phyloP scores from a whole-genome alignment of 768 basidiomycete genomes.

The Amanita phalloides region DNA sequence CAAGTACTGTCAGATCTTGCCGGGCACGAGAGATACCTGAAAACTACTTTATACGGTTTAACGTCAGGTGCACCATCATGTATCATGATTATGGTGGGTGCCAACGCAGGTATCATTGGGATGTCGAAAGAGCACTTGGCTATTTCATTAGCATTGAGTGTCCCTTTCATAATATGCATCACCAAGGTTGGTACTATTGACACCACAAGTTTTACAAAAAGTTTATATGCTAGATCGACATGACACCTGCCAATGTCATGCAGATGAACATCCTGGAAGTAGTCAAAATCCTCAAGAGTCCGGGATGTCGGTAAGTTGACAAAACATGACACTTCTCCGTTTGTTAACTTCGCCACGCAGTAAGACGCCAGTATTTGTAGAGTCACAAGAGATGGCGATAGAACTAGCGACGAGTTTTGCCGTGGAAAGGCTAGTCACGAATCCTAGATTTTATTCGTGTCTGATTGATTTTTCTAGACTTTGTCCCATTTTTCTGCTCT shows the following conservation, averaged over 20 bases:
- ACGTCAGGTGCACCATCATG: constrained; percentile 92
- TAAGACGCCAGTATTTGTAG: constrained; percentile 77
- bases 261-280: constrained; percentile 91
- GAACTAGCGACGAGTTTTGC: constrained; percentile 70
- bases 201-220: background rate
- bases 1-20: constrained; percentile 60
- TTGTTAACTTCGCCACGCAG: constrained; percentile 21
- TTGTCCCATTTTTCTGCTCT: constrained; percentile 86
- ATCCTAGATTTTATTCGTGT: background rate
- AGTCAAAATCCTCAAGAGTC: constrained; percentile 83
- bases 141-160: constrained; percentile 85
- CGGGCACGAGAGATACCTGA: constrained; percentile 87
- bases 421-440: constrained; percentile 45
- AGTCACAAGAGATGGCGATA: constrained; percentile 70
- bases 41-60: constrained; percentile 90
- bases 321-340: background rate
- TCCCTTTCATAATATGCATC: constrained; percentile 89
- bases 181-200: constrained; percentile 61
- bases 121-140: constrained; percentile 97
- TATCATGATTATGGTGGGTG: constrained; percentile 89
- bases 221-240: constrained; percentile 59
- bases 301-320: constrained; percentile 70
- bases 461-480: constrained; percentile 35
- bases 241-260: constrained; percentile 90
- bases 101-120: constrained; percentile 83